phyloP scores from a whole-genome alignment of 495 filamentous ascomycete genomes.

The Podospora pseudoanserina region DNA sequence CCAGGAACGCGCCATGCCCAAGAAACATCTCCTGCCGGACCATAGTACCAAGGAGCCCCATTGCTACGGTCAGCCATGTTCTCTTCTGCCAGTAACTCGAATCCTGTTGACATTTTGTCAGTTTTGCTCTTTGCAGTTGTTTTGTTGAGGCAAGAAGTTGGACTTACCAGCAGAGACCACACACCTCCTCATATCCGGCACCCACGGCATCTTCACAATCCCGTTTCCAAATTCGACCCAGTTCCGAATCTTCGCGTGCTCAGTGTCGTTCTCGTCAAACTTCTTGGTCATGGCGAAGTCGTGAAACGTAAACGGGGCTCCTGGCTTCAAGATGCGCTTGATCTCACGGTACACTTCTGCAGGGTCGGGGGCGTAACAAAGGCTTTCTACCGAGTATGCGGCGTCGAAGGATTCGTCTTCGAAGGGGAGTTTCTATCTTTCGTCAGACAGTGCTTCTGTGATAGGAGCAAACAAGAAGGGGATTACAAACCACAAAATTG shows the following conservation, averaged over 20 bases:
- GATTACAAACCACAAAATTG: constrained; percentile 16
- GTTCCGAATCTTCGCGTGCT: constrained; percentile 22
- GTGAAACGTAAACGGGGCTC: constrained; percentile 17
- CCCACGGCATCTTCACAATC: constrained; percentile 19
- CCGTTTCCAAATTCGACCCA: constrained; percentile 26
- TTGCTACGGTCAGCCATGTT: constrained; percentile 18
- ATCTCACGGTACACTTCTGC: constrained; percentile 18
- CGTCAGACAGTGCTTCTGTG: background rate
- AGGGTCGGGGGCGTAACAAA: constrained; percentile 21
- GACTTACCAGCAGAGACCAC: constrained; percentile 15
- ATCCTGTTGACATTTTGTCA: constrained; percentile 7
- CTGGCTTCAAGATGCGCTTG: constrained; percentile 23
- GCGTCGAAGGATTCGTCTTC: constrained; percentile 24
- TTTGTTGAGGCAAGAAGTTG: background rate
- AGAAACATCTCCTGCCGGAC: constrained; percentile 18
- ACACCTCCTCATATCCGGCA: constrained; percentile 17
- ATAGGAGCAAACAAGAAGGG: background rate
- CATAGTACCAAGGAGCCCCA: constrained; percentile 20
- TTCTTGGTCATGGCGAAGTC: constrained; percentile 27
- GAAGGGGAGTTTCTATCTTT: constrained; percentile 21
- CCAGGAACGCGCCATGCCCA: constrained; percentile 23
- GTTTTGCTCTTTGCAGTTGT: background rate
- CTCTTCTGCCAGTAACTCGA: constrained; percentile 17
- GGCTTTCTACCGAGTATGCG: constrained; percentile 20
- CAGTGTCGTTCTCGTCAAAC: constrained; percentile 13